Conservation (phyloP, 1,139 yeast species). For the Kurtzmaniella quercitrusa region DNA sequence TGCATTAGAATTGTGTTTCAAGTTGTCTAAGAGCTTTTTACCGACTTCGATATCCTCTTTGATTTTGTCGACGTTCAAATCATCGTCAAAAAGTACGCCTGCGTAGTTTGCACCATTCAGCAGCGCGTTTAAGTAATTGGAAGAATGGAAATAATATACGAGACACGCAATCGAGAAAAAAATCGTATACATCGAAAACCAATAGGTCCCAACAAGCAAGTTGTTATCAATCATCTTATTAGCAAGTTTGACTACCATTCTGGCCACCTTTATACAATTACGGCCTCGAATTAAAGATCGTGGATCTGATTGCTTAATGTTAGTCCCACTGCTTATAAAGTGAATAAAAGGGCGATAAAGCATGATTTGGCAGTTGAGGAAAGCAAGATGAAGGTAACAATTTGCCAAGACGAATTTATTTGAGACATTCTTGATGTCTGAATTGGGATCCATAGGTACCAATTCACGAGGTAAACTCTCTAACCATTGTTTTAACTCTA, state of each 20-base stretch:
- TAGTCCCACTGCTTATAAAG: constrained; percentile 59
- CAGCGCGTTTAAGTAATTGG: constrained; percentile 29
- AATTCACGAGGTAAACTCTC: constrained; percentile 69
- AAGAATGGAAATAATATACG: constrained; percentile 79
- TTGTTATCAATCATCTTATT: constrained; percentile 76
- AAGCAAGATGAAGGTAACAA: constrained; percentile 70
- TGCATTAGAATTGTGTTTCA: constrained; percentile 73
- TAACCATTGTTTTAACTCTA: constrained; percentile 72
- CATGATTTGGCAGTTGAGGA: constrained; percentile 79
- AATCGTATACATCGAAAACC: constrained; percentile 92
- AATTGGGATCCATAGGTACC: constrained; percentile 63
- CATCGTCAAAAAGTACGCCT: constrained; percentile 53
- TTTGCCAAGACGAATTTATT: constrained; percentile 69
- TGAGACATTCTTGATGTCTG: constrained; percentile 41
- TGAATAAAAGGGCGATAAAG: constrained; percentile 90
- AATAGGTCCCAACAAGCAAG: constrained; percentile 80
- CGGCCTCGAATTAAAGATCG: constrained; percentile 64
- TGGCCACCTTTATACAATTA: constrained; percentile 80
- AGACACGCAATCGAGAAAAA: constrained; percentile 88
- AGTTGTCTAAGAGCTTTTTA: constrained; percentile 62
- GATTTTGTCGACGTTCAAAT: constrained; percentile 62
- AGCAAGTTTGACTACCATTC: constrained; percentile 79
- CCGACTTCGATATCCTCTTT: constrained; percentile 80
- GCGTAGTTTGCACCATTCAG: constrained; percentile 38
- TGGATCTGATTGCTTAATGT: constrained; percentile 42